phyloP scores from a whole-genome alignment of 1,139 yeast genomes.

The Yamadazyma kanchanaburiensis region DNA sequence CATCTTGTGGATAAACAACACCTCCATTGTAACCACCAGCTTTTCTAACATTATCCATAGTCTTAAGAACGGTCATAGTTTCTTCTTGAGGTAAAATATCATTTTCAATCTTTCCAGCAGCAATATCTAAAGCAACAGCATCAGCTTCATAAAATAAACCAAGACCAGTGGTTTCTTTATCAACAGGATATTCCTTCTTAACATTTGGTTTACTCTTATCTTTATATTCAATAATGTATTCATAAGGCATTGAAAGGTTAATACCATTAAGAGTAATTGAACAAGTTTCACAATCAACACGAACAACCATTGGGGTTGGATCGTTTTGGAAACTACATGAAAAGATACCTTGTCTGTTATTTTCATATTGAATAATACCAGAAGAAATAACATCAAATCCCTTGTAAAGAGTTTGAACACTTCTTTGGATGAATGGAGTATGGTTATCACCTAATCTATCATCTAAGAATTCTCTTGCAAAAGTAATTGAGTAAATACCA shows the following conservation, averaged over 20 bases:
- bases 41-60: slow-evolving; percentile 39
- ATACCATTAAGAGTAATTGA: slow-evolving; percentile 1
- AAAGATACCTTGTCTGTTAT: slow-evolving; percentile 21
- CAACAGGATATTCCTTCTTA: not conserved
- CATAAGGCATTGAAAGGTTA: not conserved
- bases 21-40: too few relatives aligned
- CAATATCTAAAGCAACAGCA: slow-evolving; percentile 39
- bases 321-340: slow-evolving; percentile 17
- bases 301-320: slow-evolving; percentile 15
- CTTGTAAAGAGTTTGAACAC: slow-evolving; percentile 5
- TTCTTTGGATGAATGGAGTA: slow-evolving; percentile 10
- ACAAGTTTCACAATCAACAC: slow-evolving; percentile 22
- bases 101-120: slow-evolving; percentile 30
- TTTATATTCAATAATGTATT: not conserved
- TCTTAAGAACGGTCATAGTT: slow-evolving; percentile 34
- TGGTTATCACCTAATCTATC: slow-evolving; percentile 6
- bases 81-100: slow-evolving; percentile 24
- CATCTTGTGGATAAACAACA: slow-evolving; percentile 32
- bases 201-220: not conserved
- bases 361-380: slow-evolving; percentile 16
- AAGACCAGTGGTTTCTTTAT: not conserved
- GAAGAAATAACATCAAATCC: slow-evolving; percentile 22
- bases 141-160: slow-evolving; percentile 53
- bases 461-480: slow-evolving; percentile 34
- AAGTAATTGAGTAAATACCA: slow-evolving; percentile 56